Evolutionary conservation across 2,329 filamentous ascomycete genomes (phyloP).

Genomic region (Nigrospora oryzae): DNA sequence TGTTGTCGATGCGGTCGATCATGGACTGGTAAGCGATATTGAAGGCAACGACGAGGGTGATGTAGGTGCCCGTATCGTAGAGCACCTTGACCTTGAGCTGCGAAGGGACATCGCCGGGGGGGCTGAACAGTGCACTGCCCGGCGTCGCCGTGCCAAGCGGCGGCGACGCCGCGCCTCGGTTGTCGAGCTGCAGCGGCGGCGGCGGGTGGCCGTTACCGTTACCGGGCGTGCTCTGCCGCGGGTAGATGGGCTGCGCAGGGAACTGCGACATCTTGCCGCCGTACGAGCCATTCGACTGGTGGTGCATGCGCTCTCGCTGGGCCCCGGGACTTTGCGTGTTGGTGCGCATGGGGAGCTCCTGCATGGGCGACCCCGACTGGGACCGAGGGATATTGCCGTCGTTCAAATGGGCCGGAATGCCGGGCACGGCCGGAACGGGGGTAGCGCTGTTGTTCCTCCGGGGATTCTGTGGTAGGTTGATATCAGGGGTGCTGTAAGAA

Average conservation of each 20-base stretch:
- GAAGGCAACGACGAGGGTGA: slow-evolving; percentile 91
- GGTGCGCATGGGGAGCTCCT: slow-evolving; percentile 57
- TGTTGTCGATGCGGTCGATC: slow-evolving; percentile 92
- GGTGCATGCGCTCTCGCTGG: slow-evolving; percentile 51
- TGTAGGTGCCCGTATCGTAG: slow-evolving; percentile 75
- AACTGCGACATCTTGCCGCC: slow-evolving; percentile 47
- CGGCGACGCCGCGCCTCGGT: slow-evolving; percentile 37
- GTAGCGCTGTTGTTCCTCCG: slow-evolving; percentile 44
- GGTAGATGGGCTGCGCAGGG: slow-evolving; percentile 44
- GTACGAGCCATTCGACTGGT: slow-evolving; percentile 38
- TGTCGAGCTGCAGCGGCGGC: slow-evolving; percentile 26
- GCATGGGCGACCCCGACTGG: slow-evolving; percentile 71
- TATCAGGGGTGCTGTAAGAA: slow-evolving; percentile 93
- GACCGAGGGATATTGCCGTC: slow-evolving; percentile 65
- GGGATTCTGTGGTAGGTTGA: slow-evolving; percentile 59
- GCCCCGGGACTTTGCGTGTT: slow-evolving; percentile 64
- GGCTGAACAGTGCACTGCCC: slow-evolving; percentile 27
- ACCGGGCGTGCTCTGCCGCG: slow-evolving; percentile 34
- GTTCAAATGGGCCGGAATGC: slow-evolving; percentile 64
- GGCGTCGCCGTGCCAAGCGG: slow-evolving; percentile 27
- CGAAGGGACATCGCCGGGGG: slow-evolving; percentile 49
- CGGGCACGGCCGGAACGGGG: slow-evolving; percentile 62
- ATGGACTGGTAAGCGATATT: slow-evolving; percentile 92
- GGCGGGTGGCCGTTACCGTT: slow-evolving; percentile 24
- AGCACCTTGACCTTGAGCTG: slow-evolving; percentile 96